Percentiles rank a stretch among this genome's conserved stretches.
phyloP scores from a whole-genome alignment of 2,329 filamentous ascomycete species.

The Colletotrichum limetticola region DNA sequence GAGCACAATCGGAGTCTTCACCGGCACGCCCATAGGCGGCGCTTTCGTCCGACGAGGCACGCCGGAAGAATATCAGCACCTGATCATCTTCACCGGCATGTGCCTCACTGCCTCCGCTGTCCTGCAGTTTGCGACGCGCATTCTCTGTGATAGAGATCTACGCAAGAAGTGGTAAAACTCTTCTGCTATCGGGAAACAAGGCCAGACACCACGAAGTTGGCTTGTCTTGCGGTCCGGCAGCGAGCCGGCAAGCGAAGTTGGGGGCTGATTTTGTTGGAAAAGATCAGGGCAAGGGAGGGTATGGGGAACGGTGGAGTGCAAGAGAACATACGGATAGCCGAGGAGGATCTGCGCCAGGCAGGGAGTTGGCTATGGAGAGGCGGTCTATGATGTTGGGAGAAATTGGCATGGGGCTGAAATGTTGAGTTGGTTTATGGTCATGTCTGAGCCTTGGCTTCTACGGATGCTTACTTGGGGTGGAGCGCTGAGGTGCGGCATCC shows the following conservation, averaged over 20 bases:
- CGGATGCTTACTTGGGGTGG: not conserved
- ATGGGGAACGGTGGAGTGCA: not conserved
- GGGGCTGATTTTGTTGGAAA: not conserved
- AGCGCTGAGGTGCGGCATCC: not conserved
- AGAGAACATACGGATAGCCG: not conserved
- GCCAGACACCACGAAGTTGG: not conserved
- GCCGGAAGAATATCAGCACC: not conserved
- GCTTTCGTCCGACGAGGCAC: constrained; percentile 19
- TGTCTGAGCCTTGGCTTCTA: not conserved
- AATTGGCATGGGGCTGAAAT: not conserved
- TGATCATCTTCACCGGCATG: constrained; percentile 5
- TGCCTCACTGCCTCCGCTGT: constrained; percentile 6
- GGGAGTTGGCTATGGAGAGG: not conserved
- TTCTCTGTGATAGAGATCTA: constrained; percentile 15
- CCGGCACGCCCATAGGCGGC: constrained; percentile 24
- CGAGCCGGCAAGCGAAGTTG: not conserved
- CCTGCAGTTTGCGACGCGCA: not conserved
- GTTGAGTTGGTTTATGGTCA: not conserved
- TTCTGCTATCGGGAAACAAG: not conserved
- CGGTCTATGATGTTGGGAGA: not conserved
- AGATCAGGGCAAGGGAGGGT: not conserved
- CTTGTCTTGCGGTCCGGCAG: not conserved
- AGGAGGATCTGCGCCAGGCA: not conserved
- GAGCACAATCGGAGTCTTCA: constrained; percentile 22
- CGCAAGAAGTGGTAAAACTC: constrained; percentile 5